A percentile compares a stretch with the other conserved stretches of the same genome.
These are phyloP conservation scores for Phytophthora ohioensis DNA, from an alignment of 352 stramenopile species.

Conservation along the genomic window DNA sequence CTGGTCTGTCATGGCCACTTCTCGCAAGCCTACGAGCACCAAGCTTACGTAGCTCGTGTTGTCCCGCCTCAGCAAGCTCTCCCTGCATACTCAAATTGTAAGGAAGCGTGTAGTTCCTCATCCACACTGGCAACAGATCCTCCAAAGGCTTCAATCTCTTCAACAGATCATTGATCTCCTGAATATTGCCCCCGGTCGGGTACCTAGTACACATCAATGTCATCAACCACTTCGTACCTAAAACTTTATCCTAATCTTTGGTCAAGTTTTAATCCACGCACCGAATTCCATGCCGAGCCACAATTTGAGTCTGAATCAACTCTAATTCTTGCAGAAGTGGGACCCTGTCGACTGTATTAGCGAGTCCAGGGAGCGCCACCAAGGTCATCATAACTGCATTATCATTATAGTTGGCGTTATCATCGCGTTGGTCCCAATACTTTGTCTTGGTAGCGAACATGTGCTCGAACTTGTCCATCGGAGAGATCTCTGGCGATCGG, in stretches of 20 bases:
- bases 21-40: slow-evolving; percentile 33
- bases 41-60: slow-evolving; percentile 50
- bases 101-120: slow-evolving; percentile 68
- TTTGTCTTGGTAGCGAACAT: slow-evolving; percentile 67
- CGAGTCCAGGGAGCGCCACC: slow-evolving; percentile 18
- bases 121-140: slow-evolving; percentile 54
- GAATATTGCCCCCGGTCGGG: slow-evolving; percentile 60
- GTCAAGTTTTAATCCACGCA: slow-evolving; percentile 29
- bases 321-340: slow-evolving; percentile 42
- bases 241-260: neutral
- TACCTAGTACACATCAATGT: slow-evolving; percentile 39
- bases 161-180: slow-evolving; percentile 59
- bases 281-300: slow-evolving; percentile 71
- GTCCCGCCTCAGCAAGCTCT: slow-evolving; percentile 47
- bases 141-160: slow-evolving; percentile 50
- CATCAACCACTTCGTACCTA: neutral
- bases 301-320: slow-evolving; percentile 67
- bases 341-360: neutral
- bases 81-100: slow-evolving; percentile 70
- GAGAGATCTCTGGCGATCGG: slow-evolving; percentile 5
- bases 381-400: slow-evolving; percentile 4
- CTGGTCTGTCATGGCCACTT: slow-evolving; percentile 29
- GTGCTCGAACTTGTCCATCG: slow-evolving; percentile 29
- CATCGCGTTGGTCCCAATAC: slow-evolving; percentile 60
- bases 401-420: neutral